A percentile compares a stretch with the other conserved stretches of the same genome.
phyloP scores from a whole-genome alignment of 202 grass and related monocot genomes.

The Sporobolus alterniflorus region DNA sequence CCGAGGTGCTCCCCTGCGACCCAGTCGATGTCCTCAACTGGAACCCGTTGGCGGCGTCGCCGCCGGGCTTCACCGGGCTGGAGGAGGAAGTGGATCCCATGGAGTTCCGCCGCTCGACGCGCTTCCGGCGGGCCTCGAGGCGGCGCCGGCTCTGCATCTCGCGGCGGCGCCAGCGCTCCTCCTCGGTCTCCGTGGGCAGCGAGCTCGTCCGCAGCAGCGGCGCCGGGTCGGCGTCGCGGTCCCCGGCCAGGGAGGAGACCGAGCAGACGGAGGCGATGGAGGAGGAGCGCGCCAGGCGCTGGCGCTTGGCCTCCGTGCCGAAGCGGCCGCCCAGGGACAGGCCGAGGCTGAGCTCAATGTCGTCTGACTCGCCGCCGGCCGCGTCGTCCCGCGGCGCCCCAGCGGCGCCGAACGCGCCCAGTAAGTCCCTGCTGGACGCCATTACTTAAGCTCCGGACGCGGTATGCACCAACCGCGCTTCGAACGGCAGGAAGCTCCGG shows the following conservation, averaged over 20 bases:
- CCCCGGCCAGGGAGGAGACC: conserved; percentile 30
- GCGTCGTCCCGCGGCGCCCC: background rate
- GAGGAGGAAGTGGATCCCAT: conserved; percentile 20
- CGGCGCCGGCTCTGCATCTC: conserved; percentile 73
- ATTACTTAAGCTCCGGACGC: background rate
- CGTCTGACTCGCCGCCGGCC: conserved; percentile 49
- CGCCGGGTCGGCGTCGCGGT: conserved; percentile 37
- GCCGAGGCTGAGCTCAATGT: conserved; percentile 83
- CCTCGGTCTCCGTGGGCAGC: conserved; percentile 78
- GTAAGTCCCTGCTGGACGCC: conserved; percentile 65
- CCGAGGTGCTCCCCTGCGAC: conserved; percentile 61
- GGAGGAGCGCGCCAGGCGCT: conserved; percentile 57
- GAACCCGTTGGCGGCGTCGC: conserved; percentile 17
- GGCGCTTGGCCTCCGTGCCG: conserved; percentile 47
- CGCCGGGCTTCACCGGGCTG: background rate
- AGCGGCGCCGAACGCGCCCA: conserved; percentile 46
- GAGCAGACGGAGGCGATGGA: conserved; percentile 79
- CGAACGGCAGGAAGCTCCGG: background rate
- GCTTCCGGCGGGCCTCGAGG: conserved; percentile 76
- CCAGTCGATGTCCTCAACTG: conserved; percentile 44
- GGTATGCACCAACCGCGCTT: background rate
- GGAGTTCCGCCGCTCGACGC: conserved; percentile 72
- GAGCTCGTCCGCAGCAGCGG: conserved; percentile 76
- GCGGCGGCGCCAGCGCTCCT: conserved; percentile 70
- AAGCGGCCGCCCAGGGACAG: conserved; percentile 78